Conservation (phyloP, 2,329 filamentous ascomycete species). For the Knoxdaviesia capensis region DNA sequence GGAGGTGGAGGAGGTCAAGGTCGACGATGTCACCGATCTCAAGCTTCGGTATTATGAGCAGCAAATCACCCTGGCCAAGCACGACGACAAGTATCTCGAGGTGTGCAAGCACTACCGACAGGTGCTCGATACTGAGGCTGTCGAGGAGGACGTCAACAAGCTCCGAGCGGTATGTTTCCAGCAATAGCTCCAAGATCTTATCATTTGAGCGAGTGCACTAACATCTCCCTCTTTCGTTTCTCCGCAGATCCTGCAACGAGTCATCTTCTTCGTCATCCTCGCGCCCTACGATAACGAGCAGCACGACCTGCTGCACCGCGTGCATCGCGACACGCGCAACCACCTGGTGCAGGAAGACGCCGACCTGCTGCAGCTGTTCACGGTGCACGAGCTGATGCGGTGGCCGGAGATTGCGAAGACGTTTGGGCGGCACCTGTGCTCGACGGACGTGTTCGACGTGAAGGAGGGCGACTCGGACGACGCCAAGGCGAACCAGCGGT, state of each 20-base stretch:
- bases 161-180: constrained; percentile 53
- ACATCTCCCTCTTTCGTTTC: background rate
- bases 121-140: constrained; percentile 86
- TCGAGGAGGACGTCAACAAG: constrained; percentile 75
- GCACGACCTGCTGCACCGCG: constrained; percentile 85
- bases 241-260: constrained; percentile 62
- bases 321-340: constrained; percentile 70
- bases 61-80: constrained; percentile 86
- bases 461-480: constrained; percentile 45
- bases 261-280: constrained; percentile 95
- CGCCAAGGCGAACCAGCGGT: constrained; percentile 65
- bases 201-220: constrained; percentile 4
- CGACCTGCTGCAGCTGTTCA: constrained; percentile 82
- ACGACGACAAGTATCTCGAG: constrained; percentile 92
- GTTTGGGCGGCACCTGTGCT: constrained; percentile 73
- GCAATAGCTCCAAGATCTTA: background rate
- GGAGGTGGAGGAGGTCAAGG: constrained; percentile 57
- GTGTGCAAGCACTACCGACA: constrained; percentile 97
- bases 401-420: constrained; percentile 85
- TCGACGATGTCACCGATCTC: constrained; percentile 85
- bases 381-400: constrained; percentile 88
- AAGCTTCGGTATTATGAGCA: constrained; percentile 96
- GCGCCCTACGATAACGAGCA: constrained; percentile 97
- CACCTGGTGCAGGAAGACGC: constrained; percentile 59
- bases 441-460: constrained; percentile 75